phyloP scores from a whole-genome alignment of 345 rosid species.

The Sonneratia caseolaris region DNA sequence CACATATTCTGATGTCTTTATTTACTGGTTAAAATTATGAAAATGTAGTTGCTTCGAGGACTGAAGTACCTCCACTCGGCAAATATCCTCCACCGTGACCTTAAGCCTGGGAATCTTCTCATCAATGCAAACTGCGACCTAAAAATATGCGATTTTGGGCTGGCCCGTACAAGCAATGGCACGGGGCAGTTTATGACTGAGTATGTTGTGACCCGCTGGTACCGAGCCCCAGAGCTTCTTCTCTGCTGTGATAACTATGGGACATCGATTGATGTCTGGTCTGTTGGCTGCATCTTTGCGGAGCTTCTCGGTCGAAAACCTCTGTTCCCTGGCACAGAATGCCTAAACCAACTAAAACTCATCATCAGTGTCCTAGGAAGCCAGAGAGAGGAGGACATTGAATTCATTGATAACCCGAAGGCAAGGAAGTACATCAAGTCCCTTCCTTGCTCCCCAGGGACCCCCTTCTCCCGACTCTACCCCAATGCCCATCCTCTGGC shows the following conservation, averaged over 20 bases:
- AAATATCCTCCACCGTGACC: conserved; percentile 80
- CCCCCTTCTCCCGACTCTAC: conserved; percentile 44
- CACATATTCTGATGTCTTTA: not conserved
- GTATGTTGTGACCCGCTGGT: conserved; percentile 87
- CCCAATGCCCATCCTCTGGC: conserved; percentile 58
- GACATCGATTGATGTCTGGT: conserved; percentile 83
- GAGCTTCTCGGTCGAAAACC: conserved; percentile 80
- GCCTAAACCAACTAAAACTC: conserved; percentile 74
- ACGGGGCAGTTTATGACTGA: conserved; percentile 80
- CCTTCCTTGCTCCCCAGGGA: conserved; percentile 45
- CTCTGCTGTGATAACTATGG: conserved; percentile 84
- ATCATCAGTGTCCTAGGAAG: conserved; percentile 65
- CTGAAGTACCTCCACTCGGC: conserved; percentile 81
- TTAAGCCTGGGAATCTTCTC: conserved; percentile 86
- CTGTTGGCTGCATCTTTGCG: conserved; percentile 79
- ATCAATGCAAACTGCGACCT: conserved; percentile 76
- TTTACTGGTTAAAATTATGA: not conserved
- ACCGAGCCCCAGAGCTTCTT: conserved; percentile 83
- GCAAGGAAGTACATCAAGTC: conserved; percentile 58
- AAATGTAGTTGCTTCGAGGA: conserved; percentile 62
- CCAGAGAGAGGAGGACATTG: conserved; percentile 65
- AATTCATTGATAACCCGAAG: conserved; percentile 59
- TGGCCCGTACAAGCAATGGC: conserved; percentile 69
- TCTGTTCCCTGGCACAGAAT: conserved; percentile 66
- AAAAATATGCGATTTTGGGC: conserved; percentile 74